Evolutionary conservation across 2,329 filamentous ascomycete genomes (phyloP), one percentile per base, ranked within the genome.

Genomic region (Phaeophleospora eucalypticola): DNA sequence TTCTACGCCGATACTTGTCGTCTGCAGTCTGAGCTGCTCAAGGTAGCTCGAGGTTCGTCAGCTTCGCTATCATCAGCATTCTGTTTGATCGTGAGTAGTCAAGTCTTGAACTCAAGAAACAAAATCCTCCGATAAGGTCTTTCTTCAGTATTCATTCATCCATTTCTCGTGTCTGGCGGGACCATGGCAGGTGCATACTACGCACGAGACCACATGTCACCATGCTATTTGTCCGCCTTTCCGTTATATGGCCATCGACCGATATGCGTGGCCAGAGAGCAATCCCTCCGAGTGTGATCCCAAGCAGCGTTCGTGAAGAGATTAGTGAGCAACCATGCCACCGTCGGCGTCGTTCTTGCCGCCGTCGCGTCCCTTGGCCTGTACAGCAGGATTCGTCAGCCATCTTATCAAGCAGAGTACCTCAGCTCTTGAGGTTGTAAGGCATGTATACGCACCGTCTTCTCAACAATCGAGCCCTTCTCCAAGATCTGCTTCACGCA

Each of bases 401-500:
- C 12, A 37, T 19, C 15, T 50, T 58, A 64, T 65, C 69, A 71
- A 47, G 6, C 19, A 36, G 15, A 7, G 15, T 8, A 20, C 20
- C 12, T 29, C 24, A 29, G 7, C 12, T 6, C 7, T n/a, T 21
- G 29, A n/a, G n/a, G n/a, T n/a, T 34, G 4, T 19, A 15, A 32
- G 15, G 33, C 29, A 14, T 34, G 6, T 44, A 24, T 27, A 36
- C 74, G 53, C 70, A 83, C 81, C 67, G 75, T 68, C 33, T 67
- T 65, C 61, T 81, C 78, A 70, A 93, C 84, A 45, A 84, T 66
- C 14, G 75, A 75, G 17, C 91, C 91, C 66, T 81, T 80, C 72
- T 88, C 79, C 35, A 97, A 74, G 54, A 98, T 95, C 71, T 82
- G 74, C 71, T 81, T 81, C 63, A 97, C 84, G 49, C 86, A 83